Evolutionary conservation across 768 basidiomycete species (phyloP).

Genomic region (Agrocybe pediades): DNA sequence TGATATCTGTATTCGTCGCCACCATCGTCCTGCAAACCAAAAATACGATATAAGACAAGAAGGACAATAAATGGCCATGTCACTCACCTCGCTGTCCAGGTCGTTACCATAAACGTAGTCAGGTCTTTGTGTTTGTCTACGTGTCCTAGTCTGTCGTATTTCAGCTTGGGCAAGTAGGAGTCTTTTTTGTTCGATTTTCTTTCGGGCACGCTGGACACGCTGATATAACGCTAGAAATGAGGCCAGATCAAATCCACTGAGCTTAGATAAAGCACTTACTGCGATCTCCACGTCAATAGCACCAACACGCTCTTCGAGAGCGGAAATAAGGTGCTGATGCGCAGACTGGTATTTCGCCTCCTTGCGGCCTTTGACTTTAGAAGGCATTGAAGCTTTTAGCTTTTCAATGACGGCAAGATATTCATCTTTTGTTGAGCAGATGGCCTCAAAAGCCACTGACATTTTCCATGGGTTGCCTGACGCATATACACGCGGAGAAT

Average conservation of each 20-base stretch:
- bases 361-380: slow-evolving; percentile 49
- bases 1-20: slow-evolving; percentile 67
- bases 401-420: slow-evolving; percentile 66
- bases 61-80: slow-evolving; percentile 13
- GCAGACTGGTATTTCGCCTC: slow-evolving; percentile 55
- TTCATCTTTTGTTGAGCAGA: slow-evolving; percentile 74
- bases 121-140: slow-evolving; percentile 69
- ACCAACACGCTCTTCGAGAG: slow-evolving; percentile 65
- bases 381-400: slow-evolving; percentile 54
- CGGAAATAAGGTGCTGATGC: slow-evolving; percentile 62
- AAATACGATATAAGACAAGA: slow-evolving; percentile 29
- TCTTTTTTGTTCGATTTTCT: slow-evolving; percentile 69
- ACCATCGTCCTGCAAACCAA: slow-evolving; percentile 51
- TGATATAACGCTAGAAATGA: slow-evolving; percentile 28
- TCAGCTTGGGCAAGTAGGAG: slow-evolving; percentile 73
- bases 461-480: slow-evolving; percentile 94
- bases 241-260: slow-evolving; percentile 4
- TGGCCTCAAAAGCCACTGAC: slow-evolving; percentile 70
- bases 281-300: slow-evolving; percentile 67
- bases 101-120: slow-evolving; percentile 81
- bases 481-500: slow-evolving; percentile 81
- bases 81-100: slow-evolving; percentile 64
- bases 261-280: slow-evolving; percentile 49
- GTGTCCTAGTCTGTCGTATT: slow-evolving; percentile 76
- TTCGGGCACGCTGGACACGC: slow-evolving; percentile 72